phyloP scores from a whole-genome alignment of 345 rosid species.

The Erucastrum elatum region DNA sequence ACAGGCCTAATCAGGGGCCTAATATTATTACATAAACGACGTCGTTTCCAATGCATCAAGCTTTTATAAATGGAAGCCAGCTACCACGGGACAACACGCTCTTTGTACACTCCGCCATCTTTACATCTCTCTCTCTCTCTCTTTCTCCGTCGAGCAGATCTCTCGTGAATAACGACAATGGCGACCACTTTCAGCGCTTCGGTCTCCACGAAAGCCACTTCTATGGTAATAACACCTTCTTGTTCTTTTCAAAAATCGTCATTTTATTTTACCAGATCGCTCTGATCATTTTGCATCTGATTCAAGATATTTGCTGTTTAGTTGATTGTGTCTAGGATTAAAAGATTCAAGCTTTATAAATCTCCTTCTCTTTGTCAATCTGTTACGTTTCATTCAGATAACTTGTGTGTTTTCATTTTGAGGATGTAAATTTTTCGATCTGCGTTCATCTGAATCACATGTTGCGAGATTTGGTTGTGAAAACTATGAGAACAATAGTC shows the following conservation, averaged over 20 bases:
- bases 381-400: background rate
- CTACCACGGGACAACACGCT: slow-evolving; percentile 27
- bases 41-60: background rate
- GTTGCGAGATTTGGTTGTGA: background rate
- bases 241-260: background rate
- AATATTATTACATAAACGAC: too few relatives aligned
- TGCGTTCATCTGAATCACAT: background rate
- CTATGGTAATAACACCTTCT: slow-evolving; percentile 28
- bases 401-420: background rate
- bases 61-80: slow-evolving; percentile 29
- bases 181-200: slow-evolving; percentile 44
- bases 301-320: background rate
- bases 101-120: slow-evolving; percentile 46
- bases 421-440: slow-evolving; percentile 7
- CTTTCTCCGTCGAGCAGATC: slow-evolving; percentile 23
- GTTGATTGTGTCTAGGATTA: background rate
- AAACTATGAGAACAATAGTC: background rate
- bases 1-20: too few relatives aligned
- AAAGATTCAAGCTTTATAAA: background rate
- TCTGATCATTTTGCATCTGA: slow-evolving; percentile 6
- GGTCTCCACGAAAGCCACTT: slow-evolving; percentile 42
- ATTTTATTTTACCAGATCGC: background rate
- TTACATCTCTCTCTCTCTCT: background rate
- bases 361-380: background rate
- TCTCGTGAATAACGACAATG: slow-evolving; percentile 39